A percentile compares a stretch with the other conserved stretches of the same genome.
phyloP scores from a whole-genome alignment of 176 grass and related monocot genomes.

The Musa beccarii region DNA sequence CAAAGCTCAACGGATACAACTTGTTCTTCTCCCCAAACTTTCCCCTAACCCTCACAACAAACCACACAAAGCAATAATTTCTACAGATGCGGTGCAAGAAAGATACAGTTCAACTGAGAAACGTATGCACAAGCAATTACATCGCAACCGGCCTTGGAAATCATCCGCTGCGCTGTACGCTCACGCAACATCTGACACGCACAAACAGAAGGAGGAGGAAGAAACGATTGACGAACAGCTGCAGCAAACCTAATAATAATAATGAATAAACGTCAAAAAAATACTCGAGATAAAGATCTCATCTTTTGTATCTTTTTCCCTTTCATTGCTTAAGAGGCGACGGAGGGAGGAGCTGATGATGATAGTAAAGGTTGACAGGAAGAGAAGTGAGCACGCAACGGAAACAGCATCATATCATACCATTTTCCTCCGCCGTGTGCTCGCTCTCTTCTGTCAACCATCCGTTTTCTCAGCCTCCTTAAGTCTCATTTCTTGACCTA shows the following conservation, averaged over 20 bases:
- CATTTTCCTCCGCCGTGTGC: constrained; percentile 2
- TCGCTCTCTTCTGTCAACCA: constrained; percentile 13
- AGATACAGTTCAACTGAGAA: background rate
- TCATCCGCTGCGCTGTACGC: background rate
- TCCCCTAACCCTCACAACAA: background rate
- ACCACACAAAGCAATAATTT: background rate
- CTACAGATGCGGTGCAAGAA: background rate
- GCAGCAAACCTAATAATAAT: background rate
- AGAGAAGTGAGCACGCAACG: constrained; percentile 10
- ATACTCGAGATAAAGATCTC: background rate
- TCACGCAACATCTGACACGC: background rate
- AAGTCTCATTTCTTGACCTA: background rate
- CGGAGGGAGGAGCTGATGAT: background rate
- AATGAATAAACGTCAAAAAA: background rate
- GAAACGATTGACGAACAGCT: background rate
- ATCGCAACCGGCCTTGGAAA: background rate
- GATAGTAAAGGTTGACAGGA: constrained; percentile 3
- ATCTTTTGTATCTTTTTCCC: background rate
- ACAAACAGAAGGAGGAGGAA: background rate
- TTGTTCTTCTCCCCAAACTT: background rate
- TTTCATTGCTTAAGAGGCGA: background rate
- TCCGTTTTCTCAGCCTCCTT: background rate
- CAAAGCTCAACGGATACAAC: background rate
- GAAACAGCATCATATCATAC: constrained; percentile 4
- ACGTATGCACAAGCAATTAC: background rate